Evolutionary conservation across 805 yeast species (phyloP).

Genomic region (Kluyveromyces nonfermentans): DNA sequence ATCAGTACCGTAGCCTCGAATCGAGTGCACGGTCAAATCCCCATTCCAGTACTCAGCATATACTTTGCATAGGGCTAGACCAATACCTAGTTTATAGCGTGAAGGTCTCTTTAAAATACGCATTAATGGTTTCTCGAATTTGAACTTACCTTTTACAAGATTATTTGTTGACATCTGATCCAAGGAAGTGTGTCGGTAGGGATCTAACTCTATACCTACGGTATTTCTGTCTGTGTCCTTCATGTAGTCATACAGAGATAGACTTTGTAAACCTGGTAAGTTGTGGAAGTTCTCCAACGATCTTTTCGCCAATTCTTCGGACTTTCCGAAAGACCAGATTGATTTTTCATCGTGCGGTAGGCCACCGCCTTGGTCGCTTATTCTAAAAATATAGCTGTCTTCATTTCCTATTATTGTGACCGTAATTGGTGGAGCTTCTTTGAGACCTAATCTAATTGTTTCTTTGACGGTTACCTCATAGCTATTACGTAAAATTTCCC

Average conservation of each 20-base stretch:
- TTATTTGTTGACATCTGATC: slow-evolving; percentile 27
- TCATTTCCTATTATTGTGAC: slow-evolving; percentile 62
- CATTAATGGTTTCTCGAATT: slow-evolving; percentile 41
- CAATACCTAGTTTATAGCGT: slow-evolving; percentile 70
- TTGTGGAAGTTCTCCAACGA: slow-evolving; percentile 60
- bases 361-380: slow-evolving; percentile 91
- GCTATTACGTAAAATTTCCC: slow-evolving; percentile 81
- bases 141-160: slow-evolving; percentile 15
- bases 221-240: slow-evolving; percentile 6
- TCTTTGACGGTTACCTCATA: slow-evolving; percentile 67
- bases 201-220: slow-evolving; percentile 8
- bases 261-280: slow-evolving; percentile 50
- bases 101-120: slow-evolving; percentile 65
- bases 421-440: slow-evolving; percentile 60
- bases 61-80: slow-evolving; percentile 85
- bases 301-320: slow-evolving; percentile 46
- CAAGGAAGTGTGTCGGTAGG: slow-evolving; percentile 32
- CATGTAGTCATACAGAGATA: slow-evolving; percentile 25
- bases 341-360: slow-evolving; percentile 43
- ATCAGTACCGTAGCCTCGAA: slow-evolving; percentile 91
- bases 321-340: slow-evolving; percentile 83
- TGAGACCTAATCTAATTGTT: slow-evolving; percentile 29
- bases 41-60: slow-evolving; percentile 98
- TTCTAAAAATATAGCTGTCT: slow-evolving; percentile 61
- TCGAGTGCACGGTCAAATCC: slow-evolving; percentile 65